These are phyloP conservation scores for Microsporum ferrugineum DNA, from an alignment of 2,329 filamentous ascomycete genomes.

Conservation along the genomic window DNA sequence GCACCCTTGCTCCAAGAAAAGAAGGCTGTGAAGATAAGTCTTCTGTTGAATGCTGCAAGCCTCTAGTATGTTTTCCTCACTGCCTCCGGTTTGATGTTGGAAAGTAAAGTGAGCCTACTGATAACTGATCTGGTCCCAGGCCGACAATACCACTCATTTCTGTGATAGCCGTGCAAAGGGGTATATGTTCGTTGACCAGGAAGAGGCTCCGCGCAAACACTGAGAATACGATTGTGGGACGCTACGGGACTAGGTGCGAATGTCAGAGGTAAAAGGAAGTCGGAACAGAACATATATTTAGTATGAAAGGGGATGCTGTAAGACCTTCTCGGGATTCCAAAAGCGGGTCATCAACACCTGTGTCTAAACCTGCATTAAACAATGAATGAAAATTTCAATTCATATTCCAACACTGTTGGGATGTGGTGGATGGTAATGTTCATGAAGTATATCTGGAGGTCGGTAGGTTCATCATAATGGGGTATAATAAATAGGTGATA, in stretches of 20 bases:
- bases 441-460: neutral
- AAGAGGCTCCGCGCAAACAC: neutral
- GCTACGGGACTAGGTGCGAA: neutral
- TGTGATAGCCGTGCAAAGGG: conserved; percentile 7
- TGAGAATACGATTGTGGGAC: neutral
- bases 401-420: neutral
- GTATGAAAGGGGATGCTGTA: neutral
- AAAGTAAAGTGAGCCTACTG: neutral
- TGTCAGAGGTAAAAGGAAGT: neutral
- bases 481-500: too few species aligned
- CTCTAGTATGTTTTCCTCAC: neutral
- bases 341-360: neutral
- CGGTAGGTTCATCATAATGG: neutral
- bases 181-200: neutral
- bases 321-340: neutral
- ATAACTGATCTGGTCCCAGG: neutral
- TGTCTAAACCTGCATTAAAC: neutral
- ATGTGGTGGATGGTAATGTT: neutral
- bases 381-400: neutral
- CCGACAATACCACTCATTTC: conserved; percentile 4
- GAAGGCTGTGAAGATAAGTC: conserved; percentile 7
- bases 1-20: conserved; percentile 8
- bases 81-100: neutral
- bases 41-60: conserved; percentile 11
- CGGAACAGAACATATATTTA: neutral